These are phyloP conservation scores for Penicillium polonicum DNA, from an alignment of 2,329 filamentous ascomycete genomes.

Conservation along the genomic window DNA sequence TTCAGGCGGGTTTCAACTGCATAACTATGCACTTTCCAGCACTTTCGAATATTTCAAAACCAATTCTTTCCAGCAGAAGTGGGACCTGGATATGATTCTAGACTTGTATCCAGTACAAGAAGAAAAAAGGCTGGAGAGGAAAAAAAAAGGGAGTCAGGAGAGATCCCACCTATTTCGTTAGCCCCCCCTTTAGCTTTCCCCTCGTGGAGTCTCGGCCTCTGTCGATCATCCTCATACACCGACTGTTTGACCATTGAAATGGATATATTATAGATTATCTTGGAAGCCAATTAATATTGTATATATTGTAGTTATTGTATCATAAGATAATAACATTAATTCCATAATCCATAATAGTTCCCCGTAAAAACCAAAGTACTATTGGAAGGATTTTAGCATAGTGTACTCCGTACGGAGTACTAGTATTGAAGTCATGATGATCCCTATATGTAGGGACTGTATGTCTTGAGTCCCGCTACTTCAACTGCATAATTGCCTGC, in stretches of 20 bases:
- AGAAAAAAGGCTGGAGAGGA: slow-evolving; percentile 10
- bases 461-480: background rate
- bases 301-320: no score
- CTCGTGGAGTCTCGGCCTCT: slow-evolving; percentile 26
- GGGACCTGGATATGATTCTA: slow-evolving; percentile 7
- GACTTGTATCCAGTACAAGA: slow-evolving; percentile 4
- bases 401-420: background rate
- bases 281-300: no score
- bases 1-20: slow-evolving; percentile 5
- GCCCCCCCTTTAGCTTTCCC: slow-evolving; percentile 21
- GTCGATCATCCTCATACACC: slow-evolving; percentile 31
- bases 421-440: background rate
- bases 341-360: no score
- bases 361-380: background rate
- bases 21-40: background rate
- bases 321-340: no score
- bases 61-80: background rate
- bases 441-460: background rate
- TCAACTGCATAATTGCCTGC: background rate
- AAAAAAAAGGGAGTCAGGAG: slow-evolving; percentile 25
- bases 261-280: background rate
- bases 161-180: slow-evolving; percentile 20
- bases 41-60: background rate
- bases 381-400: background rate
- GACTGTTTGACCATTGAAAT: slow-evolving; percentile 20